A percentile compares a stretch with the other conserved stretches of the same genome.
These are phyloP conservation scores for Solanum clarkiae DNA, from an alignment of 257 asterid genomes.

Conservation along the genomic window DNA sequence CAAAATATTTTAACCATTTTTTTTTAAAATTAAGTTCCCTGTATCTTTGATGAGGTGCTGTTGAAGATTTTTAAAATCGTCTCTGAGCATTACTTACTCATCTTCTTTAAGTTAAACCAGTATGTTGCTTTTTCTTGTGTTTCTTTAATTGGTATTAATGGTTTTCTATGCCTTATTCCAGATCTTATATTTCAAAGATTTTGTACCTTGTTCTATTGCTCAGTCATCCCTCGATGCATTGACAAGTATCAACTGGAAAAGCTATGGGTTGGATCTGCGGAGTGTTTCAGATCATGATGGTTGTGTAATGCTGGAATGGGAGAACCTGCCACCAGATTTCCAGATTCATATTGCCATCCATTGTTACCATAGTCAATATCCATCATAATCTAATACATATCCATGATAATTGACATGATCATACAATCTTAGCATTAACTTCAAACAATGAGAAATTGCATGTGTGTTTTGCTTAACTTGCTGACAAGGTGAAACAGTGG, in stretches of 20 bases:
- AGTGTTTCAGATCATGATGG: slow-evolving; percentile 46
- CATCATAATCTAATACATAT: slow-evolving; percentile 7
- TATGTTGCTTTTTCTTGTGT: neutral
- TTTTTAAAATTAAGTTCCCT: neutral
- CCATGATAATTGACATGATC: neutral
- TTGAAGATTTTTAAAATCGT: neutral
- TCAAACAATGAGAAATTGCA: neutral
- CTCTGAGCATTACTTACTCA: neutral
- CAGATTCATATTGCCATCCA: slow-evolving; percentile 68
- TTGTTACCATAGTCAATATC: slow-evolving; percentile 54
- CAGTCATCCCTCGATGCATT: slow-evolving; percentile 55
- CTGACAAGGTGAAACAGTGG: slow-evolving; percentile 25
- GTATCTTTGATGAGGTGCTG: neutral
- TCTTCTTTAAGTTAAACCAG: neutral
- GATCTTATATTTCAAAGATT: slow-evolving; percentile 66
- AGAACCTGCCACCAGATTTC: slow-evolving; percentile 45
- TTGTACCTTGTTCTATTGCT: slow-evolving; percentile 46
- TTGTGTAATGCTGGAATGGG: slow-evolving; percentile 62
- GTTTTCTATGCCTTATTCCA: slow-evolving; percentile 11
- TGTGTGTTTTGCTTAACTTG: slow-evolving; percentile 30
- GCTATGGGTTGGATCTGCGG: slow-evolving; percentile 52
- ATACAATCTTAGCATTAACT: neutral
- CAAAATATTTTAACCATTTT: neutral
- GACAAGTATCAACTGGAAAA: slow-evolving; percentile 69
- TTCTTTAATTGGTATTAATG: neutral